Base-by-base conservation (phyloP, 257 asterid species). In the Solanum lycopersicoides region DNA sequence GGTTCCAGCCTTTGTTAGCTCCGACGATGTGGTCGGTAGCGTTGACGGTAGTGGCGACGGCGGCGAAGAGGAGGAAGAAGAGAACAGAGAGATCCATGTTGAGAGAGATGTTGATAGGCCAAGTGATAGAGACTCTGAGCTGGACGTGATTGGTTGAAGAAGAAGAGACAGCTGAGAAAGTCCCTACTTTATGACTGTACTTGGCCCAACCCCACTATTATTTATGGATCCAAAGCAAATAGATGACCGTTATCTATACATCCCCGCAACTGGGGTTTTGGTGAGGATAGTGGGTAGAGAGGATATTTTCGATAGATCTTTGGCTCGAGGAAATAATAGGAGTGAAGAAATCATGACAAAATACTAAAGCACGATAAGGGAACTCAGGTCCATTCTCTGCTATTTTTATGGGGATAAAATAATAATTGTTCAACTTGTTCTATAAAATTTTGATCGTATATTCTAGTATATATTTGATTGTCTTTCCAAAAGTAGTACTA, bases 1-100 rank as follows among this genome's bases (percentile, higher is more conserved):
- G 96, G 90, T 96, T 96, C 99, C 99, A 96, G 86, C 98, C 99
- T 74, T 74, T 90, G 96, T 96, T 95, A 88, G 95, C 98, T 68
- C 99, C 98, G 47, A 95, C 99, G 37, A 96, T 95, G 95, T 96
- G 99, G 94, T 96, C 99, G 35, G 98, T 96, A 87, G 97, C 96
- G 87, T 89, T 83, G 91, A 90, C 89, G 85, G 90, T 65, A 83
- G 90, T 72, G 87, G 90, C 74, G 68, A 89, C 86, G 92, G 90
- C 71, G 87, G 92, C 86, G 88, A 91, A 83, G 86, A 94, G 89
- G 88, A 93, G 89, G 95, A 92, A 53, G 87, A 92, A 56, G 88
- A 86, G 79, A 89, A 89, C 88, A 91, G 87, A 16, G 88, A 87
- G 65, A 83, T 72, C 30, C 90, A 88, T 45, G 83, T 23, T 32